Evolutionary conservation across 1,284 basidiomycete genomes (phyloP).

Genomic region (Fomitiporia mediterranea): DNA sequence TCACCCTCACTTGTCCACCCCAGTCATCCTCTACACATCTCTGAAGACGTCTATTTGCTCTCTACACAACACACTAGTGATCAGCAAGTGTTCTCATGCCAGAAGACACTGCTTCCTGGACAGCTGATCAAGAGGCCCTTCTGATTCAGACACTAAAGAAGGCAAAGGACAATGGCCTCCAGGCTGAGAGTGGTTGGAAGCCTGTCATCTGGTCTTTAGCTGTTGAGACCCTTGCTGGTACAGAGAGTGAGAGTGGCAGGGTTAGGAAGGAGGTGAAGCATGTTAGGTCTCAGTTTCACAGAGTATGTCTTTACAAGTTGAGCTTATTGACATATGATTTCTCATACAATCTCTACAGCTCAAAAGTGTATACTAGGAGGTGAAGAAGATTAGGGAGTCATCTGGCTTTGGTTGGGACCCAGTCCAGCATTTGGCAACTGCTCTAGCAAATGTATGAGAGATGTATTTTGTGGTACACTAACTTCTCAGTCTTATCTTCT

Average conservation of each 20-base stretch:
- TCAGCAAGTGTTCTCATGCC: no score
- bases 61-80: no score
- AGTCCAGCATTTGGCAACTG: constrained; percentile 25
- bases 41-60: no score
- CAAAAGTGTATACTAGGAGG: constrained; percentile 28
- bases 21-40: no score
- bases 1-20: no score
- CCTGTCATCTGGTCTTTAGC: background rate
- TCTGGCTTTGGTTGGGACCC: constrained; percentile 36
- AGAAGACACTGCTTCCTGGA: background rate
- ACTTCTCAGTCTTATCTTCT: constrained; percentile 3
- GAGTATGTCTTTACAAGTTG: constrained; percentile 2
- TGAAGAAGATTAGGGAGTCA: constrained; percentile 24
- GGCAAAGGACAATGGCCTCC: background rate
- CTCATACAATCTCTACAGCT: constrained; percentile 22
- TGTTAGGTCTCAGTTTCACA: background rate
- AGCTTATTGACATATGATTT: background rate
- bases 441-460: constrained; percentile 29
- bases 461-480: constrained; percentile 22
- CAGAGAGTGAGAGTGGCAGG: background rate
- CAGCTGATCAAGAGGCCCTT: background rate
- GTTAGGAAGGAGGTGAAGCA: background rate
- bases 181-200: constrained; percentile 4
- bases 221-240: background rate
- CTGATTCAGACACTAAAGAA: constrained; percentile 2